Evolutionary conservation across 345 rosid species (phyloP).

Genomic region (Eucalyptus cloeziana): DNA sequence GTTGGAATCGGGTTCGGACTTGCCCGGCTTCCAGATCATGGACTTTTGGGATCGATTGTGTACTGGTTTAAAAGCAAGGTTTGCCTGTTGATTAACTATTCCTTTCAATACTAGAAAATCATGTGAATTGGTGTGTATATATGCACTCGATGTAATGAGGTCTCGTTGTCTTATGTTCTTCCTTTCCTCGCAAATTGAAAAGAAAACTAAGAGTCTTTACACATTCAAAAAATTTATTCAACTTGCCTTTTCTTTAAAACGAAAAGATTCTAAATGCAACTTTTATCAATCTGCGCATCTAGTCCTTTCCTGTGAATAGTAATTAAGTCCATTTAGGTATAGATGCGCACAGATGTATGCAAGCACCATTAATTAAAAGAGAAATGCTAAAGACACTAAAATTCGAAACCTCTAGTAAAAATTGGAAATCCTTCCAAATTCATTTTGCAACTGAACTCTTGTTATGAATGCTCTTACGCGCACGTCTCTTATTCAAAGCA

Average conservation of each 20-base stretch:
- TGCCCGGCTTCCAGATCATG: slow-evolving; percentile 56
- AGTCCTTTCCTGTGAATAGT: neutral
- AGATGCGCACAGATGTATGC: neutral
- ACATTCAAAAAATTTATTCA: neutral
- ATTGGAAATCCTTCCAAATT: neutral
- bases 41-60: slow-evolving; percentile 90
- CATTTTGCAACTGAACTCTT: neutral
- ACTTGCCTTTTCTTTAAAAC: neutral
- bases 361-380: neutral
- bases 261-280: neutral
- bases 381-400: neutral
- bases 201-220: neutral
- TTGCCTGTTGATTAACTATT: neutral
- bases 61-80: slow-evolving; percentile 73
- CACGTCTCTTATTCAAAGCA: neutral
- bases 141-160: neutral
- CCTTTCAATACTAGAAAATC: neutral
- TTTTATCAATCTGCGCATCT: neutral
- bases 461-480: neutral
- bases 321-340: neutral
- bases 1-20: too few relatives aligned
- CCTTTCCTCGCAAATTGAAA: neutral
- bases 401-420: neutral
- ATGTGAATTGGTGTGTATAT: neutral
- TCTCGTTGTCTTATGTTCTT: neutral